Conservation (phyloP, 441 rosid genomes). For the Capsella rubella region DNA sequence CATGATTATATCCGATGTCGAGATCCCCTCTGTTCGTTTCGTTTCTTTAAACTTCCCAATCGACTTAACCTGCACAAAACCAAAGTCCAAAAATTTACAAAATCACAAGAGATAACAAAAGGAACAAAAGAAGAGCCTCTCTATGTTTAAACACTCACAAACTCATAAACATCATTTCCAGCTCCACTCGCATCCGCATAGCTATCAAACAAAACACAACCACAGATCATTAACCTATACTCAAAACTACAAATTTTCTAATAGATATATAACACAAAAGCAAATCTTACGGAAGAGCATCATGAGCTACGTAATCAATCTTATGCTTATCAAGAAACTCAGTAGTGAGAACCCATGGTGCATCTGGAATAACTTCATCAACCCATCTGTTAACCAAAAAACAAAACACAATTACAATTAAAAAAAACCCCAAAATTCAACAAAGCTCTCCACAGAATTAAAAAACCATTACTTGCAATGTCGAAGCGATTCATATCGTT, state of each 20-base stretch:
- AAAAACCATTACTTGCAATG: constrained; percentile 70
- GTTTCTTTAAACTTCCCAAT: constrained; percentile 86
- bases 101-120: background rate
- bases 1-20: constrained; percentile 88
- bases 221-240: background rate
- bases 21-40: constrained; percentile 88
- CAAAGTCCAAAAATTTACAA: background rate
- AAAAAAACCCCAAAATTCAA: no score
- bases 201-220: constrained; percentile 36
- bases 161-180: constrained; percentile 93
- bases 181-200: constrained; percentile 94
- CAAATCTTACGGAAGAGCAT: constrained; percentile 83
- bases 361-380: constrained; percentile 92
- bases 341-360: constrained; percentile 82
- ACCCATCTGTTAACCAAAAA: constrained; percentile 66
- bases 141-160: constrained; percentile 56
- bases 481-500: constrained; percentile 88
- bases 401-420: background rate
- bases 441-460: background rate
- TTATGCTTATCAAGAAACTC: constrained; percentile 85
- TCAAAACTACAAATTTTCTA: background rate
- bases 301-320: constrained; percentile 90
- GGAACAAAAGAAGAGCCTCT: background rate
- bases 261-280: background rate
- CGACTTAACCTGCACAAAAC: constrained; percentile 54